Evolutionary conservation across 345 rosid genomes (phyloP).

Genomic region (Carallia brachiata): DNA sequence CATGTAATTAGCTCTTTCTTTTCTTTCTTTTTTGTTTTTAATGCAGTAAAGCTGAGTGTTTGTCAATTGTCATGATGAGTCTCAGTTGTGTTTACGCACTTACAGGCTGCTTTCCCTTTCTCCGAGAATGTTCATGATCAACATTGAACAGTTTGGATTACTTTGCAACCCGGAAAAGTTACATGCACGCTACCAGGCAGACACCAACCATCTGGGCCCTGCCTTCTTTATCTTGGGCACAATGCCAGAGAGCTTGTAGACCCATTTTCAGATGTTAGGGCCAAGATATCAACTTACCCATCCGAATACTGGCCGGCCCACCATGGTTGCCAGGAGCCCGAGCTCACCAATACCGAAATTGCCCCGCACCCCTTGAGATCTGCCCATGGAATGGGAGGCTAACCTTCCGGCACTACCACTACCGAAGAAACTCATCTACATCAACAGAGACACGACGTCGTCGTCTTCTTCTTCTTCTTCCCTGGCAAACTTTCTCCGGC

Average conservation of each 20-base stretch:
- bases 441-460: slow-evolving; percentile 43
- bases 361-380: too few species aligned
- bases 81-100: neutral
- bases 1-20: too few species aligned
- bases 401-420: slow-evolving; percentile 57
- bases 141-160: neutral
- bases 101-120: neutral
- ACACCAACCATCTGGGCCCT: too few species aligned
- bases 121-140: neutral
- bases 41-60: too few species aligned
- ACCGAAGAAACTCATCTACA: slow-evolving; percentile 23
- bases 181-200: too few species aligned
- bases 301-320: neutral
- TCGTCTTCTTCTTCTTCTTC: slow-evolving; percentile 40
- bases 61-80: neutral
- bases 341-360: too few species aligned
- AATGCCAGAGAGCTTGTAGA: too few species aligned
- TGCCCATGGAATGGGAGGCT: too few species aligned
- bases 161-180: neutral
- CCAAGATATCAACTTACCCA: neutral
- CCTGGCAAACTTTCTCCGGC: slow-evolving; percentile 53
- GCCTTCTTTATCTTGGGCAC: too few species aligned
- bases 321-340: neutral
- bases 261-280: neutral
- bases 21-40: too few species aligned